Conservation (phyloP, 805 yeast species). For the Teunomyces panamensis region DNA sequence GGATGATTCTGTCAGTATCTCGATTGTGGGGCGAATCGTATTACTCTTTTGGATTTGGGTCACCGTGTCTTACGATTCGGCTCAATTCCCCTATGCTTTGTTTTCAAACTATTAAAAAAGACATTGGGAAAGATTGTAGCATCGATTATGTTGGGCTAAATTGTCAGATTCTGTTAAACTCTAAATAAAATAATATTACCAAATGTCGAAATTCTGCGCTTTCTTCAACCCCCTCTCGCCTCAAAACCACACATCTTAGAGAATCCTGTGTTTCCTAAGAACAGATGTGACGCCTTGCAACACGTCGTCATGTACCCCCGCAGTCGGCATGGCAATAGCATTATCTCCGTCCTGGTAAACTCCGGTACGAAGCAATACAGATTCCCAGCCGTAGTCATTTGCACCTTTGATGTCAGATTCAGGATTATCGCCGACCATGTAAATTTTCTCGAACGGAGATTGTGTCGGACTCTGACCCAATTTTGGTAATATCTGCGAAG, state of each 20-base stretch:
- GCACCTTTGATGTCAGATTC: conserved; percentile 92
- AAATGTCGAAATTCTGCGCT: neutral
- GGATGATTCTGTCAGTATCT: neutral
- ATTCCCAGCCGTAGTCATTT: conserved; percentile 81
- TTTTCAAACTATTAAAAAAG: neutral
- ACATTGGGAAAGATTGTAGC: neutral
- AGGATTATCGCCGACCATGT: conserved; percentile 97
- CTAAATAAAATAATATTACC: neutral
- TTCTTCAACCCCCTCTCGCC: neutral
- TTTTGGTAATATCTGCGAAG: conserved; percentile 38
- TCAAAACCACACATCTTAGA: neutral
- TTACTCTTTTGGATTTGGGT: neutral
- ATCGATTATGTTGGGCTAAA: neutral
- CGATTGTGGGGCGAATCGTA: neutral
- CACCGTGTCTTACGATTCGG: neutral
- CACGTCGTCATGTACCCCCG: conserved; percentile 51
- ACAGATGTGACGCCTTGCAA: conserved; percentile 39
- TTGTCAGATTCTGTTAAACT: neutral
- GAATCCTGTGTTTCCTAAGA: conserved; percentile 8
- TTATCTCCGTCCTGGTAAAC: conserved; percentile 69
- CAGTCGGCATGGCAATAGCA: conserved; percentile 42
- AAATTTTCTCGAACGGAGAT: conserved; percentile 54
- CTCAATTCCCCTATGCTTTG: neutral
- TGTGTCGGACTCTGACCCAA: conserved; percentile 37
- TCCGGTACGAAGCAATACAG: conserved; percentile 82